A percentile compares a stretch with the other conserved stretches of the same genome.
Evolutionary conservation across 306 rosid genomes (phyloP).

Genomic region (Luffa aegyptiaca): DNA sequence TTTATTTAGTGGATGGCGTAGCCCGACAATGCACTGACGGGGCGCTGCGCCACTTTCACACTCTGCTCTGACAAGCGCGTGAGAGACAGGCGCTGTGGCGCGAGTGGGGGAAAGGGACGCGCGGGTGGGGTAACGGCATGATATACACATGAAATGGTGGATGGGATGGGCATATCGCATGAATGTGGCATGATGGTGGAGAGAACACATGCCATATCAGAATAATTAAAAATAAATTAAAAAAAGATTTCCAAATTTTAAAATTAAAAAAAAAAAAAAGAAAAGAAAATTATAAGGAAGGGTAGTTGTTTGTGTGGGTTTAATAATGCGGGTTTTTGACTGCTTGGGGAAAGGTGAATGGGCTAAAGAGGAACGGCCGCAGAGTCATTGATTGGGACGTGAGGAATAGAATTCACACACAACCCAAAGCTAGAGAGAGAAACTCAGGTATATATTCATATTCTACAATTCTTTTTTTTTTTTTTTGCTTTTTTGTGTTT

Average conservation of each 20-base stretch:
- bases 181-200: conserved; percentile 1
- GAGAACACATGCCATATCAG: background rate
- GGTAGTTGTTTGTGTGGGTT: too few relatives aligned
- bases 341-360: conserved; percentile 10
- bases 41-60: conserved; percentile 2
- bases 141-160: conserved; percentile 10
- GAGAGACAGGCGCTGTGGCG: background rate
- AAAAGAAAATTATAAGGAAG: background rate
- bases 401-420: background rate
- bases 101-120: background rate
- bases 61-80: background rate
- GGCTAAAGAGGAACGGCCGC: background rate
- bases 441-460: background rate
- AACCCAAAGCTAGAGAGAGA: background rate
- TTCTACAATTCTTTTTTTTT: too few relatives aligned
- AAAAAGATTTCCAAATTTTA: background rate
- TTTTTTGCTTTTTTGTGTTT: background rate
- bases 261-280: background rate
- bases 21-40: conserved; percentile 4
- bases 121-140: conserved; percentile 1
- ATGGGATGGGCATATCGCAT: conserved; percentile 4
- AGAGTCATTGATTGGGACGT: background rate
- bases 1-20: background rate
- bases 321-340: background rate
- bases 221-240: background rate